phyloP scores from a whole-genome alignment of 805 yeast species.

The Candida tibetensis region DNA sequence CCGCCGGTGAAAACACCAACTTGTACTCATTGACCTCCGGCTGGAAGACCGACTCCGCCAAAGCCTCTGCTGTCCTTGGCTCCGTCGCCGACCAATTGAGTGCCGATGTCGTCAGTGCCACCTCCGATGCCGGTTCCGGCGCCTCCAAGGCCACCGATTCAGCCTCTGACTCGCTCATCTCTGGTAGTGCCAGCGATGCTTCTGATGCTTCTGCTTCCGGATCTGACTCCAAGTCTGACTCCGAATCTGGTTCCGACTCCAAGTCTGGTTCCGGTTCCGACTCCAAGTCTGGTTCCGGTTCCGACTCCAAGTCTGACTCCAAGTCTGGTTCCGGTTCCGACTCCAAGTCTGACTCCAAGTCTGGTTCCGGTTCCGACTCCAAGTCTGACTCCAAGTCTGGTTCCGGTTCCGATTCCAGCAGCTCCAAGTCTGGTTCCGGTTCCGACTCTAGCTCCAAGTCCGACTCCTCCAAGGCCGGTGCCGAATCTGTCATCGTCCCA shows the following conservation, averaged over 20 bases:
- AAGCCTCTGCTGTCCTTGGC: no score
- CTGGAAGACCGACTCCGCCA: constrained; percentile 1
- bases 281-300: constrained; percentile 1
- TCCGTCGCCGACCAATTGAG: no score
- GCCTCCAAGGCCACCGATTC: constrained; percentile 2
- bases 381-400: background rate
- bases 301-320: background rate
- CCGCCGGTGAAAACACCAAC: constrained; percentile 1
- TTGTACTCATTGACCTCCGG: constrained; percentile 1
- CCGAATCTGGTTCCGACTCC: background rate
- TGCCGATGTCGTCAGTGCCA: no score
- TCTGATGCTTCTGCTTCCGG: constrained; percentile 4
- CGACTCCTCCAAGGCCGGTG: constrained; percentile 6
- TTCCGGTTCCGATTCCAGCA: background rate
- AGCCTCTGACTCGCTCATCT: constrained; percentile 1
- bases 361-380: constrained; percentile 3
- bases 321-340: constrained; percentile 5
- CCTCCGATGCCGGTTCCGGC: constrained; percentile 1
- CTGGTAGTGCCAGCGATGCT: constrained; percentile 2
- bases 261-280: background rate
- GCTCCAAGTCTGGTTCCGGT: background rate
- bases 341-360: constrained; percentile 2
- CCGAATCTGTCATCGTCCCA: constrained; percentile 5
- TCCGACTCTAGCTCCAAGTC: constrained; percentile 2
- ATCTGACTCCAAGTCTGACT: constrained; percentile 3